These are phyloP conservation scores for Paramecium tetraurelia DNA, from an alignment of 73 alveolate species.

Conservation along the genomic window DNA sequence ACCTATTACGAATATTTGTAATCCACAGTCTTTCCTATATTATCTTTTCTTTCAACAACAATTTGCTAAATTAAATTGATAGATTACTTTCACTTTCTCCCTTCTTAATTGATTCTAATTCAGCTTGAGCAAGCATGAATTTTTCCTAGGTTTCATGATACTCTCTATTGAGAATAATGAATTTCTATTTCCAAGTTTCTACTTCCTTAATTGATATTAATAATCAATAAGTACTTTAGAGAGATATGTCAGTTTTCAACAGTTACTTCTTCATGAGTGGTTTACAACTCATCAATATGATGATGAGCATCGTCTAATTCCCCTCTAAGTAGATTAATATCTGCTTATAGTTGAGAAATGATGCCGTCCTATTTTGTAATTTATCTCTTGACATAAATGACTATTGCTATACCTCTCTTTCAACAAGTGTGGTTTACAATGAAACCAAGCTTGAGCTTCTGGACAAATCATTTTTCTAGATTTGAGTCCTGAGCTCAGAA, in stretches of 20 bases:
- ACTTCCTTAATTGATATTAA: background rate
- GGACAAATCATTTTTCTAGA: conserved; percentile 2
- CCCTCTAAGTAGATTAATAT: background rate
- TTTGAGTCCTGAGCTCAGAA: background rate
- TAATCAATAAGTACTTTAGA: background rate
- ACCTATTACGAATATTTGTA: background rate
- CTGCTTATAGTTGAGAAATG: background rate
- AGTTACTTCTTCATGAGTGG: conserved; percentile 19
- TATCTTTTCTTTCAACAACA: conserved; percentile 1
- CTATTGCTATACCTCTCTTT: background rate
- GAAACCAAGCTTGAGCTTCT: conserved; percentile 4
- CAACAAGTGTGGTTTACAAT: background rate
- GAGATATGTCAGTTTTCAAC: conserved; percentile 15
- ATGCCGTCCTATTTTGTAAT: background rate
- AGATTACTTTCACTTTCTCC: conserved; percentile 23
- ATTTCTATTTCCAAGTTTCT: conserved; percentile 4
- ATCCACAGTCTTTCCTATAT: background rate
- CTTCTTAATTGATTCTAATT: conserved; percentile 31
- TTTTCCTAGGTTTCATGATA: conserved; percentile 9
- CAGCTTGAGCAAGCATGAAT: background rate
- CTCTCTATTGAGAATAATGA: background rate
- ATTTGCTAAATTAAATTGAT: background rate
- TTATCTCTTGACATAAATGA: background rate
- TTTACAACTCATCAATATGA: background rate
- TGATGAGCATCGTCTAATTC: conserved; percentile 14